These are phyloP conservation scores for Suhomyces prunicola DNA, from an alignment of 805 yeast species.

Conservation along the genomic window DNA sequence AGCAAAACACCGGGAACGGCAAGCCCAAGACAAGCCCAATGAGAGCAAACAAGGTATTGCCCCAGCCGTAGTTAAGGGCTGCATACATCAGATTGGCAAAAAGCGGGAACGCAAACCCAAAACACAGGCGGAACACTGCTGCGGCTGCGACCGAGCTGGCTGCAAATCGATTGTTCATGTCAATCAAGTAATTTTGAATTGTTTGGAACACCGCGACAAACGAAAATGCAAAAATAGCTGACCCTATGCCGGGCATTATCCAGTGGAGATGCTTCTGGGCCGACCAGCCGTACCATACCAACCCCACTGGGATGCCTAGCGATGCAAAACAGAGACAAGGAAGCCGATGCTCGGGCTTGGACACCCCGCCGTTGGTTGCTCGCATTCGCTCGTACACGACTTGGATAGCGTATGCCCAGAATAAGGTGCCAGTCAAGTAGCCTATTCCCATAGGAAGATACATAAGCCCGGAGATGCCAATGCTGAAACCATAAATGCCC, in stretches of 20 bases:
- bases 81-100: slow-evolving; percentile 37
- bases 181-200: slow-evolving; percentile 37
- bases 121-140: slow-evolving; percentile 37
- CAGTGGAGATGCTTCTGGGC: slow-evolving; percentile 34
- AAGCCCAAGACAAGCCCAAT: slow-evolving; percentile 32
- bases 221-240: slow-evolving; percentile 36
- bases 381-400: slow-evolving; percentile 23
- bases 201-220: slow-evolving; percentile 37
- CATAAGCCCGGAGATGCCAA: slow-evolving; percentile 34
- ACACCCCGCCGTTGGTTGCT: slow-evolving; percentile 26
- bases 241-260: slow-evolving; percentile 38
- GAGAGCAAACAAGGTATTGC: slow-evolving; percentile 37
- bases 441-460: slow-evolving; percentile 40
- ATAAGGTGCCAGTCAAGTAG: slow-evolving; percentile 27
- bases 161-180: slow-evolving; percentile 37
- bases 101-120: slow-evolving; percentile 39
- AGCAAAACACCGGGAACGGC: slow-evolving; percentile 38
- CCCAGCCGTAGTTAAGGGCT: slow-evolving; percentile 38
- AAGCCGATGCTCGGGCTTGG: slow-evolving; percentile 37
- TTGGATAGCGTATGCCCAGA: slow-evolving; percentile 29
- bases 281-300: slow-evolving; percentile 42
- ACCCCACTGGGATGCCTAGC: slow-evolving; percentile 33
- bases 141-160: slow-evolving; percentile 42
- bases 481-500: slow-evolving; percentile 30
- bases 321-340: slow-evolving; percentile 35